Conservation (phyloP, 805 yeast genomes). For the Starmerella roubikii region DNA sequence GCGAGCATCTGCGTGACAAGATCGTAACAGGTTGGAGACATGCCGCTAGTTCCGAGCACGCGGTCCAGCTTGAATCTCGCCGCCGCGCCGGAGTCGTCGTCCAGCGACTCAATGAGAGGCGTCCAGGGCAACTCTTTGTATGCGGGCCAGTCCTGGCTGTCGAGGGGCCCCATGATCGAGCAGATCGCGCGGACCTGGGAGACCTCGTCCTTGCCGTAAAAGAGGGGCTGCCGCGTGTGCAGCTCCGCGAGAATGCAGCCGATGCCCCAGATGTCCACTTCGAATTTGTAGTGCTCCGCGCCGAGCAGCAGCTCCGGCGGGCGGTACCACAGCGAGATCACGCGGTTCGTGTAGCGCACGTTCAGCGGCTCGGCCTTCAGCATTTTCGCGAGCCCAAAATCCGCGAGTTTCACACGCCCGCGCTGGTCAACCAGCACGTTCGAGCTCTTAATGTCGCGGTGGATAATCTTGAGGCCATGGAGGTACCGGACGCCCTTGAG, state of each 20-base stretch:
- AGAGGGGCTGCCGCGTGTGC: slow-evolving; percentile 58
- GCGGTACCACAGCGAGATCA: slow-evolving; percentile 92
- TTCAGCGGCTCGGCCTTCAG: slow-evolving; percentile 26
- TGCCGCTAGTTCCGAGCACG: slow-evolving; percentile 27
- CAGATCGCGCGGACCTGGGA: slow-evolving; percentile 68
- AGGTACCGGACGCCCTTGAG: slow-evolving; percentile 68
- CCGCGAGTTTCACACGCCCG: slow-evolving; percentile 81
- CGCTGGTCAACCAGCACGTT: slow-evolving; percentile 62
- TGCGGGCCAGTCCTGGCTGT: slow-evolving; percentile 57
- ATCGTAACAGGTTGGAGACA: slow-evolving; percentile 39
- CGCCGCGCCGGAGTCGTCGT: slow-evolving; percentile 32
- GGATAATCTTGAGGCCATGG: slow-evolving; percentile 48
- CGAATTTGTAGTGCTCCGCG: slow-evolving; percentile 76
- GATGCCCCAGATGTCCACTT: slow-evolving; percentile 93
- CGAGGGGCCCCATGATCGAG: slow-evolving; percentile 79
- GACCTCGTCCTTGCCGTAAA: slow-evolving; percentile 81
- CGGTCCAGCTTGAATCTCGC: slow-evolving; percentile 28
- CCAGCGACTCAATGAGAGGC: slow-evolving; percentile 46
- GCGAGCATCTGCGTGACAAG: slow-evolving; percentile 49
- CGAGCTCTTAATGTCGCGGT: slow-evolving; percentile 91
- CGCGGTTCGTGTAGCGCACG: slow-evolving; percentile 85
- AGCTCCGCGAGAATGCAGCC: slow-evolving; percentile 83
- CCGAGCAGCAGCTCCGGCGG: slow-evolving; percentile 92
- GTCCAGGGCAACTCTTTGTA: slow-evolving; percentile 83
- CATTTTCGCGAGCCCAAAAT: slow-evolving; percentile 75